Evolutionary conservation across 768 basidiomycete genomes (phyloP), one percentile per base, ranked within the genome.

Genomic region (Leccinum boreale): DNA sequence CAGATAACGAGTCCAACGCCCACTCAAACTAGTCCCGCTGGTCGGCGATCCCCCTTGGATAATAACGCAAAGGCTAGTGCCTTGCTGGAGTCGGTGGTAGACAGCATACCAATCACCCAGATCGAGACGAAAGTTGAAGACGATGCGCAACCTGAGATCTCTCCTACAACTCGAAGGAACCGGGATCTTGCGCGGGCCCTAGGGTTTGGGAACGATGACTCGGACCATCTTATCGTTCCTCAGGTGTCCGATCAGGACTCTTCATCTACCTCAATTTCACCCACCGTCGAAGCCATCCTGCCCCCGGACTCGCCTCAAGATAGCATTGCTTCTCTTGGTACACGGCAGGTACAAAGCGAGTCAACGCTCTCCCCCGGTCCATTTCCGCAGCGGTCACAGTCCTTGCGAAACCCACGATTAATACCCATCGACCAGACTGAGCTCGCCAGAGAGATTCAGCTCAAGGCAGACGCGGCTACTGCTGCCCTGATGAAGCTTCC

Each of bases 141-240:
- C 36, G 55, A 55, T 64, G 68, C 42, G 65, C 73, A 39, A 70
- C 75, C 55, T 56, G 73, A 64, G 74, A 77, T 54, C 48, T 83
- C 79, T 11, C 83, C 77, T 26, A 82, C 79, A 35, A 80, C 84
- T 45, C 84, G 85, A 56, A 80, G 85, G 53, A 86, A 87, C 61
- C 78, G 87, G 62, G 87, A 89, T 66, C 79, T 93, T n/a, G 87
- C 90, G 2, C 85, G 86, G 56, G 86, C 85, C 17, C 74, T 93
- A 44, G 71, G 71, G 15, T 91, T 92, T 63, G 89, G 87, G 17
- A 71, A 67, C 17, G 78, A 81, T 55, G 77, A 75, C 26, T 66
- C 67, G 31, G 65, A 72, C 35, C 62, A 24, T 23, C 60, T 70
- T 33, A 35, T 68, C 15, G 61, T 60, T 19, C 63, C 72, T 42